Percentiles rank a stretch among this genome's conserved stretches.
phyloP scores from a whole-genome alignment of 768 basidiomycete species.

The Suillus cothurnatus region DNA sequence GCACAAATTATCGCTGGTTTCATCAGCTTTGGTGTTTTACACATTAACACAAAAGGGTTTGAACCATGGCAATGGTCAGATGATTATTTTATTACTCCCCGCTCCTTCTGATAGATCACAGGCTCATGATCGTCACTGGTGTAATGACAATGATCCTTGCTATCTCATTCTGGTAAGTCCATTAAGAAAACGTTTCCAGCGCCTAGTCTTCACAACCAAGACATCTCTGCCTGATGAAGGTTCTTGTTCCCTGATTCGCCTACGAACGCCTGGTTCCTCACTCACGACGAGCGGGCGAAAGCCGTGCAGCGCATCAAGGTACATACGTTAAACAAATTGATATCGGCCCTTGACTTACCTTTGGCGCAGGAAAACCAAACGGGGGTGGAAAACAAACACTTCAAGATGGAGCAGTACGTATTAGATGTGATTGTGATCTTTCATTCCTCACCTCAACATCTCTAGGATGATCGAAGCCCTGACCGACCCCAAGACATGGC shows the following conservation, averaged over 20 bases:
- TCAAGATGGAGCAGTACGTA: conserved; percentile 70
- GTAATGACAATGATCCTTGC: conserved; percentile 51
- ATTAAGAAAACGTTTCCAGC: background rate
- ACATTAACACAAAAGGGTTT: conserved; percentile 53
- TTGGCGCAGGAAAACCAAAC: conserved; percentile 59
- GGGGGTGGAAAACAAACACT: conserved; percentile 73
- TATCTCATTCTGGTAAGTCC: conserved; percentile 50
- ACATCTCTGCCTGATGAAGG: conserved; percentile 29
- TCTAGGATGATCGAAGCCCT: conserved; percentile 62
- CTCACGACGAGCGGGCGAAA: conserved; percentile 50
- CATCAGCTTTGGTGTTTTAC: conserved; percentile 58
- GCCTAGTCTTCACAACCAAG: background rate
- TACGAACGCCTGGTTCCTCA: conserved; percentile 68
- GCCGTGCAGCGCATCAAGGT: conserved; percentile 64
- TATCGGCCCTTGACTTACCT: background rate
- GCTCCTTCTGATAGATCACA: conserved; percentile 15
- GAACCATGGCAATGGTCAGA: conserved; percentile 68
- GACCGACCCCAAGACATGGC: conserved; percentile 65
- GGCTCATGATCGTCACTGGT: conserved; percentile 70
- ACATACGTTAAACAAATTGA: background rate
- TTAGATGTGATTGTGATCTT: background rate
- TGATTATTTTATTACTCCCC: conserved; percentile 10
- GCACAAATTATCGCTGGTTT: conserved; percentile 67
- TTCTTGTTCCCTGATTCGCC: conserved; percentile 70
- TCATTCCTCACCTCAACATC: background rate